These are phyloP conservation scores for Trametes sp. DNA, from an alignment of 1,284 basidiomycete genomes.

Conservation along the genomic window DNA sequence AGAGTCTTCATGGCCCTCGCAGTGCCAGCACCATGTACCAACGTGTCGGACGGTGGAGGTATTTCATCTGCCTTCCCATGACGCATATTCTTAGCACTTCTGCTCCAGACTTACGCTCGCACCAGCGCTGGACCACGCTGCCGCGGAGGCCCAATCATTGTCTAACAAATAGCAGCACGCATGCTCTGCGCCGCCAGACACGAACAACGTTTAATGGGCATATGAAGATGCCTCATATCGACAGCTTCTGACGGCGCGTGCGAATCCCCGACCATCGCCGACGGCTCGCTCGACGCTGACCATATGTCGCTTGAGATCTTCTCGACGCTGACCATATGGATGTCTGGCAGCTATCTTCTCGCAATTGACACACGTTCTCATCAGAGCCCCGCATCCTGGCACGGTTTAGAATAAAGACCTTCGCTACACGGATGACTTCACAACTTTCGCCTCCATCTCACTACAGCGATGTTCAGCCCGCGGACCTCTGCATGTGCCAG, in stretches of 20 bases:
- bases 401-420: background rate
- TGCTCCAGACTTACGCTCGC: no score
- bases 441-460: background rate
- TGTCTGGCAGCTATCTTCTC: conserved; percentile 1
- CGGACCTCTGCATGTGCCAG: background rate
- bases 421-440: background rate
- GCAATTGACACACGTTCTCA: conserved; percentile 25
- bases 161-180: background rate
- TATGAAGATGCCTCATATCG: background rate
- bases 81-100: no score
- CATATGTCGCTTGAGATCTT: background rate
- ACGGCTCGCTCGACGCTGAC: no score
- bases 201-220: background rate
- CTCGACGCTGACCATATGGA: conserved; percentile 13
- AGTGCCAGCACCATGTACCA: no score
- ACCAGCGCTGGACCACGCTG: background rate
- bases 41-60: no score
- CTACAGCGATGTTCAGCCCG: conserved; percentile 12
- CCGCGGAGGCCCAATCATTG: background rate
- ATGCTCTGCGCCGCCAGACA: background rate
- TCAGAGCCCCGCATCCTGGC: background rate
- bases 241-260: conserved; percentile 22
- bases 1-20: no score
- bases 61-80: no score
- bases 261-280: conserved; percentile 13